Base-by-base conservation (phyloP, 2,329 filamentous ascomycete species). In the Hypoxylon sp. region DNA sequence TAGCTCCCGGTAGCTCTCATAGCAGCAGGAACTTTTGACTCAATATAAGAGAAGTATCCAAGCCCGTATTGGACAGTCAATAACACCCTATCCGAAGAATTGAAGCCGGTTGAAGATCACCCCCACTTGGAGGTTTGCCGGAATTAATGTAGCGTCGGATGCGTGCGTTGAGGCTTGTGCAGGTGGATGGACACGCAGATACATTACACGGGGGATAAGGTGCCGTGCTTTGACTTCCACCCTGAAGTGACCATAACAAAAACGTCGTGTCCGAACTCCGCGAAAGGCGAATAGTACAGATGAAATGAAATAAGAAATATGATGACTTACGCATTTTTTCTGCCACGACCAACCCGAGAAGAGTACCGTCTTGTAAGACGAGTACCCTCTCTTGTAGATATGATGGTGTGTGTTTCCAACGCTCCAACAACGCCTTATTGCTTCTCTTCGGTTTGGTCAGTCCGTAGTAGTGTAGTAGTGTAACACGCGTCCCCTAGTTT, bases 61-160 rank as follows among this genome's bases (percentile, higher is more conserved):
- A 16, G 16, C n/a, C 19, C 21, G n/a, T 11, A 37, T 60, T 32
- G 47, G 39, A 50, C 9, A 39, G 25, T 37, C 16, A 27, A 54
- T 56, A 52, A 45, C 53, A 65, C 59, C 54, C 52, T 63, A 32
- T 46, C 50, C 25, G 32, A 50, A 39, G 32, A 48, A 16, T 23
- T 34, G 43, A 62, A 61, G 59, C 59, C 56, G 63, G 52, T 32
- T 45, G 54, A 51, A 25, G 57, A 51, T 47, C 41, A 51, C 39
- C 59, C 60, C 67, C 67, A 64, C 67, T 65, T 62, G 55, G 63
- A 41, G 50, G 64, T 55, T 63, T 67, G 64, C 54, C 67, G 64
- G 63, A 64, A 64, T 67, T 69, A 59, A 68, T 43, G 52, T 66
- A 63, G 62, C 54, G 50, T 69, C 53, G 61, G 57, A 37, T 60